These are phyloP conservation scores for Vaccinium vitisidaea DNA, from an alignment of 148 eudicot genomes.

Conservation along the genomic window DNA sequence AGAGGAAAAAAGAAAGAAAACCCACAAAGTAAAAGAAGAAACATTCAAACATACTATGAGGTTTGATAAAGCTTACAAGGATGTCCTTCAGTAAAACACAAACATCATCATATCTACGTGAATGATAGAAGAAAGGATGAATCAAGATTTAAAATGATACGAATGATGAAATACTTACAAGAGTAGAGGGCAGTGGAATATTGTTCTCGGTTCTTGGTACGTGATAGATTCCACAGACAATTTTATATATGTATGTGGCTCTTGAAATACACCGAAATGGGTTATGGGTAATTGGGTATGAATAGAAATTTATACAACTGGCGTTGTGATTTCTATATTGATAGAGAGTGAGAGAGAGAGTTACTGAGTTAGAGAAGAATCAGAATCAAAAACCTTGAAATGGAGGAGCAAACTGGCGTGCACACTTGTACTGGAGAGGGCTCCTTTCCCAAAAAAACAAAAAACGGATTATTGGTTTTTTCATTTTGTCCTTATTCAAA, in stretches of 20 bases:
- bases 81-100: no score
- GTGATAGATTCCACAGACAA: neutral
- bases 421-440: neutral
- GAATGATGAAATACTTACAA: neutral
- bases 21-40: neutral
- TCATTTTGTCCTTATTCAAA: no score
- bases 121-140: neutral
- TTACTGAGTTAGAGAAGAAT: neutral
- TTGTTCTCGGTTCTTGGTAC: neutral
- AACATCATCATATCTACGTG: neutral
- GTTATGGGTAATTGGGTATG: neutral
- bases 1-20: neutral
- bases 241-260: neutral
- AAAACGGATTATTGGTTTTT: no score
- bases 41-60: neutral
- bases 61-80: neutral
- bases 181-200: neutral
- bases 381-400: constrained; percentile 6
- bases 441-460: no score
- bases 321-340: neutral
- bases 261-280: neutral
- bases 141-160: neutral
- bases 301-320: neutral
- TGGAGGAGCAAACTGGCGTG: neutral
- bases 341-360: neutral